Conservation (phyloP, 31 red algal genomes). For the Odonthalia washingtoniensis region DNA sequence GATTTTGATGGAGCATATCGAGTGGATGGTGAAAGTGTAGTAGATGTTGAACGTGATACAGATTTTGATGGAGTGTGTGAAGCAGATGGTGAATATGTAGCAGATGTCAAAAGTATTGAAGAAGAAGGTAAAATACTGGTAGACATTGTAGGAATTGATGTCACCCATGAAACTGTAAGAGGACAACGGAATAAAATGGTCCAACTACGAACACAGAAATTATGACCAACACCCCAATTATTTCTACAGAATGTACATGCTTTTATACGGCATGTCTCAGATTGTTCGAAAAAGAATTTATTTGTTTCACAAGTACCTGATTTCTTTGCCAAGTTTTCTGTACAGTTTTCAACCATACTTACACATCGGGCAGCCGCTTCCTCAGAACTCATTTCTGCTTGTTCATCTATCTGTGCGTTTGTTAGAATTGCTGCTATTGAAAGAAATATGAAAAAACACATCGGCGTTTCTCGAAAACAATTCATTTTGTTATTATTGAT, state of each 20-base stretch:
- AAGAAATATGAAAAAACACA: too few relatives aligned
- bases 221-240: not conserved
- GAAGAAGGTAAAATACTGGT: not conserved
- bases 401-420: too few relatives aligned
- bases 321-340: not conserved
- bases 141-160: too few relatives aligned
- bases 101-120: too few relatives aligned
- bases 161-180: too few relatives aligned
- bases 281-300: not conserved
- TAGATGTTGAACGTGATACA: not conserved
- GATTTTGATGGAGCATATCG: not conserved
- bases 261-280: not conserved
- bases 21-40: not conserved
- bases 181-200: not conserved
- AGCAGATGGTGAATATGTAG: not conserved
- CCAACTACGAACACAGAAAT: not conserved
- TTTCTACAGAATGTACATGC: not conserved
- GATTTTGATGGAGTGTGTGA: not conserved
- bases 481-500: too few relatives aligned
- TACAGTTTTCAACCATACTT: not conserved
- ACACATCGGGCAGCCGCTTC: not conserved
- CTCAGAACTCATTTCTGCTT: not conserved
- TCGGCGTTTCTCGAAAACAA: too few relatives aligned
- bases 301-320: not conserved
- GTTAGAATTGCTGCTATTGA: not conserved